A percentile compares a stretch with the other conserved stretches of the same genome.
Conservation (phyloP, 345 rosid genomes). For the Zanthoxylum bungeanum region DNA sequence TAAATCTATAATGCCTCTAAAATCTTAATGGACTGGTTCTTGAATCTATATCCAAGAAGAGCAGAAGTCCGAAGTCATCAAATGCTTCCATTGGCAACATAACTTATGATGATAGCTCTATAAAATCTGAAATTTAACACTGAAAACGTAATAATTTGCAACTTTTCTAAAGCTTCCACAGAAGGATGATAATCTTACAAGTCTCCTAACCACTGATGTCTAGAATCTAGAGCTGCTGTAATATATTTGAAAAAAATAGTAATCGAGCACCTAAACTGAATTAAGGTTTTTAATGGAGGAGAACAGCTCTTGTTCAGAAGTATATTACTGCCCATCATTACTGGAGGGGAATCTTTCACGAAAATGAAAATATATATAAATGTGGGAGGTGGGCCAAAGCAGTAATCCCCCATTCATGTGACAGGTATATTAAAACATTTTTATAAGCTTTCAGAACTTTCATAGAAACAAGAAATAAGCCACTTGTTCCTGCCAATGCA, state of each 20-base stretch:
- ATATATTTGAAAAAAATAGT: too few relatives aligned
- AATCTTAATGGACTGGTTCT: not conserved
- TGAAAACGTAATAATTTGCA: not conserved
- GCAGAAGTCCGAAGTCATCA: not conserved
- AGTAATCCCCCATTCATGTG: not conserved
- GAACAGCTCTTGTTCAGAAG: slow-evolving; percentile 12
- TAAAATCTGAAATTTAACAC: not conserved
- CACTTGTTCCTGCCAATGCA: not conserved
- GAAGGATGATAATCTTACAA: not conserved
- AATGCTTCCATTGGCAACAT: not conserved
- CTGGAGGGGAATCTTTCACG: not conserved
- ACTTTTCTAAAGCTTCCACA: slow-evolving; percentile 3
- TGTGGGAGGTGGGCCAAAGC: not conserved
- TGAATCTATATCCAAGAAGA: not conserved
- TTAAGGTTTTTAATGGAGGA: slow-evolving; percentile 6
- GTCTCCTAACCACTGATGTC: not conserved
- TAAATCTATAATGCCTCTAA: not conserved
- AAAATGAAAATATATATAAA: not conserved
- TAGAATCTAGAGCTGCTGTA: not conserved
- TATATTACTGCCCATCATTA: not conserved
- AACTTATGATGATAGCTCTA: not conserved
- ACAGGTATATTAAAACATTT: not conserved
- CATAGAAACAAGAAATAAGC: not conserved
- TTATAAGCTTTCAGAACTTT: not conserved
- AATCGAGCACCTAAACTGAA: not conserved